phyloP scores from a whole-genome alignment of 169 alveolate species.

The Cyclospora cayetanensis region DNA sequence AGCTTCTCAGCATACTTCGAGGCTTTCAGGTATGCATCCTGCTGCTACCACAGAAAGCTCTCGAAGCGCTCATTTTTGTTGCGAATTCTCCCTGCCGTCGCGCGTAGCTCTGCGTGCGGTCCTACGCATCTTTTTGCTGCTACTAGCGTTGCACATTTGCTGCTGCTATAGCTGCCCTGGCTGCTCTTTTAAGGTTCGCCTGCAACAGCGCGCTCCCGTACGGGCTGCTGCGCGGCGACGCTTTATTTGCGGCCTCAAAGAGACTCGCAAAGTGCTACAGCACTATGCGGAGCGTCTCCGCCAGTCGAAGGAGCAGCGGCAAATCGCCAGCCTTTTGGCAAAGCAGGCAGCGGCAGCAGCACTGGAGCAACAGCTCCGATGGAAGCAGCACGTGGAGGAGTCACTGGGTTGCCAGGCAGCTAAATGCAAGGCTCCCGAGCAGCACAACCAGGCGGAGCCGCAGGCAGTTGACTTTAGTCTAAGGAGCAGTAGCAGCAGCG shows the following conservation, averaged over 20 bases:
- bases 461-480: background rate
- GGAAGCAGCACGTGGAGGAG: background rate
- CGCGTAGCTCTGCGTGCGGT: background rate
- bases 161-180: background rate
- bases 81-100: background rate
- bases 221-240: conserved; percentile 39
- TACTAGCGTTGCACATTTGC: background rate
- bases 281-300: background rate
- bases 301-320: background rate
- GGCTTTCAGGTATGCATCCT: background rate
- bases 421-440: background rate
- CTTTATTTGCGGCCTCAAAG: background rate
- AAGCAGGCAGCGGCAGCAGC: background rate
- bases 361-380: background rate
- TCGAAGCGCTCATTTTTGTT: background rate
- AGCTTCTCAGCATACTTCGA: background rate
- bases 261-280: background rate
- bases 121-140: background rate
- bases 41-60: background rate
- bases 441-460: background rate
- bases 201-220: background rate
- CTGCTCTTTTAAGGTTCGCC: background rate
- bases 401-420: background rate
- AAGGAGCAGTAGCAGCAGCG: conserved; percentile 1
- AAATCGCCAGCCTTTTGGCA: background rate